These are phyloP conservation scores for Gracilaria gracilis DNA, from an alignment of 23 red algal genomes.

Conservation along the genomic window DNA sequence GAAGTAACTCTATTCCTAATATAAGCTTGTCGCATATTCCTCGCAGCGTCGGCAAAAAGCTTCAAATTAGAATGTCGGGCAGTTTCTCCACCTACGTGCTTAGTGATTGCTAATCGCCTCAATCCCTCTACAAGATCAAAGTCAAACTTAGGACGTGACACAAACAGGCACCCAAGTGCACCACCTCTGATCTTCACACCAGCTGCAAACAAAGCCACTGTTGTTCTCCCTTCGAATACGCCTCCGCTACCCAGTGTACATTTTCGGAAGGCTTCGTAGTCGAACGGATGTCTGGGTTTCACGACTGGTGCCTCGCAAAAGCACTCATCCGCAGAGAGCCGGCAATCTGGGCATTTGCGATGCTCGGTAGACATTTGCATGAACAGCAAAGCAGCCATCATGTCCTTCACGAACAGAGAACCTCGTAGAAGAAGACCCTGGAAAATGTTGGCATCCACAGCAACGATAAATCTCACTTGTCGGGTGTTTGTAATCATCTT, in stretches of 20 bases:
- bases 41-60: not conserved
- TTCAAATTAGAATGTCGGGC: conserved; percentile 28
- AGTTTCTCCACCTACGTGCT: conserved; percentile 5
- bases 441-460: not conserved
- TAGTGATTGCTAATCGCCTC: conserved; percentile 2
- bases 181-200: conserved; percentile 15
- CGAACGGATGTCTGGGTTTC: conserved; percentile 27
- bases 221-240: conserved; percentile 13
- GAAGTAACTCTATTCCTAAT: not conserved
- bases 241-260: not conserved
- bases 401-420: not conserved
- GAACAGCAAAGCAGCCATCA: not conserved
- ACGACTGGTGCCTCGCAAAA: not conserved
- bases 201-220: not conserved
- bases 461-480: conserved; percentile 15
- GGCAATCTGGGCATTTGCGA: conserved; percentile 20
- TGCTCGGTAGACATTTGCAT: conserved; percentile 24
- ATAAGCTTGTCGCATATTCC: too few species aligned
- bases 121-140: conserved; percentile 7
- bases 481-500: conserved; percentile 9
- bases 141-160: conserved; percentile 1
- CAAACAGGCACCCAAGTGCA: not conserved
- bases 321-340: not conserved
- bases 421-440: not conserved
- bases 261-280: conserved; percentile 3